Conservation (phyloP, 1,284 basidiomycete genomes). For the Mycosarcoma mackinlayi region DNA sequence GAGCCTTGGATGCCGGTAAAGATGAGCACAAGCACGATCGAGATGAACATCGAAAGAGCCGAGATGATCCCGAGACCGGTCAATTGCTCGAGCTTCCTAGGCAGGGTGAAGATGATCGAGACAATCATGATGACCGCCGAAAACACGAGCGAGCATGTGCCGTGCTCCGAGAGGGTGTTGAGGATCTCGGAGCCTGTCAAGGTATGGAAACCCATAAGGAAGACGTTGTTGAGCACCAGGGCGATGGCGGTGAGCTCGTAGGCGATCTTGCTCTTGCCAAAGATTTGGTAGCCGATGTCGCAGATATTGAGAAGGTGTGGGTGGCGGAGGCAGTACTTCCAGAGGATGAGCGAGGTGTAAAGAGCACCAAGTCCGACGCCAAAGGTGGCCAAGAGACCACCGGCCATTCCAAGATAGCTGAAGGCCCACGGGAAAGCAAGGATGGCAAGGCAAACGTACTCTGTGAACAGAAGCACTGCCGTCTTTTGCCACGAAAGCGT, state of each 20-base stretch:
- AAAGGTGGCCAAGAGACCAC: constrained; percentile 59
- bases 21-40: constrained; percentile 56
- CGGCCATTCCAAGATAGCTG: constrained; percentile 59
- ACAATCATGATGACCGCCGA: constrained; percentile 68
- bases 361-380: constrained; percentile 55
- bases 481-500: constrained; percentile 61
- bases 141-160: constrained; percentile 74
- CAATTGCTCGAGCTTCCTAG: constrained; percentile 60
- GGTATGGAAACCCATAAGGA: constrained; percentile 59
- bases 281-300: constrained; percentile 75
- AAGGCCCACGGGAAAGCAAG: constrained; percentile 60
- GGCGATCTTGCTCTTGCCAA: constrained; percentile 71
- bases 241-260: constrained; percentile 70
- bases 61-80: constrained; percentile 59
- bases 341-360: constrained; percentile 69
- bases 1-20: constrained; percentile 54
- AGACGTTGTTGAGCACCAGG: constrained; percentile 62
- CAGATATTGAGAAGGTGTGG: constrained; percentile 74
- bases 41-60: constrained; percentile 60
- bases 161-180: constrained; percentile 75
- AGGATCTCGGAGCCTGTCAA: constrained; percentile 69
- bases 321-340: constrained; percentile 75
- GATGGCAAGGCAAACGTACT: constrained; percentile 64
- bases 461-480: constrained; percentile 55
- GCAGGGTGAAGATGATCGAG: constrained; percentile 55